Evolutionary conservation across 164 flowering plant species (phyloP).

Genomic region (Brasenia schreberi): DNA sequence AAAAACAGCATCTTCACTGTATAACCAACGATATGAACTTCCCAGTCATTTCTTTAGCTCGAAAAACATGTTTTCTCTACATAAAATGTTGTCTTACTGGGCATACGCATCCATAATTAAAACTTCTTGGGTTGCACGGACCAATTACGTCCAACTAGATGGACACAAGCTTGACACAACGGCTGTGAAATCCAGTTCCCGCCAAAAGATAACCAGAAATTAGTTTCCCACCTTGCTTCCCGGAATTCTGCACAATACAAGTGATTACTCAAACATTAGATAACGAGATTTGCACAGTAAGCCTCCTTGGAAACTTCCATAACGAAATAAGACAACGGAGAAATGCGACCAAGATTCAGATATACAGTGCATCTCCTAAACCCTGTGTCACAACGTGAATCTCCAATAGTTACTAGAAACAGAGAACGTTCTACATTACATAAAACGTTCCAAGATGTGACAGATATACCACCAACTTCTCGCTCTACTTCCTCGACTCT

Average conservation of each 20-base stretch:
- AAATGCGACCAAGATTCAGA: neutral
- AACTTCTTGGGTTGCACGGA: neutral
- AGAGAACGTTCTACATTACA: neutral
- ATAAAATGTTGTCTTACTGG: too few relatives aligned
- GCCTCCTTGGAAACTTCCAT: neutral
- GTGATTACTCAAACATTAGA: neutral
- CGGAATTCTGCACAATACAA: neutral
- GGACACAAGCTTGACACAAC: too few relatives aligned
- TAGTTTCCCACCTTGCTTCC: neutral
- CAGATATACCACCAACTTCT: neutral
- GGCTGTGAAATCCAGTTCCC: too few relatives aligned
- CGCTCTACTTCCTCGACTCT: neutral
- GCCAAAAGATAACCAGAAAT: too few relatives aligned
- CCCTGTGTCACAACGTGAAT: neutral
- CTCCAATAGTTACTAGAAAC: neutral
- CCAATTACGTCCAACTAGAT: neutral
- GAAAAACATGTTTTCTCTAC: neutral
- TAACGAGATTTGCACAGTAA: neutral
- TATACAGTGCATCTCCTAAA: neutral
- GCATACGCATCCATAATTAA: neutral
- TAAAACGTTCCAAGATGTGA: neutral
- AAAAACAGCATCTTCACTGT: neutral
- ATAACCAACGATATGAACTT: neutral
- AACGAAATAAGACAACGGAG: neutral
- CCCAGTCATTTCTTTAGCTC: neutral